These are phyloP conservation scores for Oryza glaberrima DNA, from an alignment of 176 grass and related monocot species.

Conservation along the genomic window DNA sequence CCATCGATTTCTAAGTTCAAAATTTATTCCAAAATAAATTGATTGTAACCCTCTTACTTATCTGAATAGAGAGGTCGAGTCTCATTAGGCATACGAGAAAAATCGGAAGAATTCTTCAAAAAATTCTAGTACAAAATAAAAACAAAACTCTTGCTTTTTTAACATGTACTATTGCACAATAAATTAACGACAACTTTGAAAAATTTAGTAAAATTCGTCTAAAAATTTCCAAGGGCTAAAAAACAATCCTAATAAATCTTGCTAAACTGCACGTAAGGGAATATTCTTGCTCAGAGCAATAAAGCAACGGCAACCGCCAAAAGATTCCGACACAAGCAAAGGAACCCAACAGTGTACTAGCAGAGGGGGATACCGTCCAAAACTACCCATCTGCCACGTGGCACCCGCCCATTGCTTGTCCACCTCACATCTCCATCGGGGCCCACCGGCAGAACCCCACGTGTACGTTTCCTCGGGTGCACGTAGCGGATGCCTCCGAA, in stretches of 20 bases:
- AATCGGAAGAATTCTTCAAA: no score
- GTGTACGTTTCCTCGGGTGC: constrained; percentile 11
- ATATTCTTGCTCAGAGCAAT: not conserved
- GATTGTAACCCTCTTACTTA: no score
- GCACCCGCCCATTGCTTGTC: not conserved
- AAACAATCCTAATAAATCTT: not conserved
- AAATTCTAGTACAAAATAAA: no score
- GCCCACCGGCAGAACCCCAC: not conserved
- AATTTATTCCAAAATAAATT: no score
- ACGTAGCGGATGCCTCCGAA: not conserved
- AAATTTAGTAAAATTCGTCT: not conserved
- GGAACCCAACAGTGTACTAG: not conserved
- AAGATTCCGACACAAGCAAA: not conserved
- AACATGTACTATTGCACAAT: no score
- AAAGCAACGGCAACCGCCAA: not conserved
- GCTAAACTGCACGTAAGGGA: not conserved
- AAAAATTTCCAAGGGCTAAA: not conserved
- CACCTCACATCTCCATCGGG: not conserved
- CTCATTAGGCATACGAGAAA: no score
- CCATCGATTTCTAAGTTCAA: no score
- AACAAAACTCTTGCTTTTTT: no score
- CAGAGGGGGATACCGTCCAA: not conserved
- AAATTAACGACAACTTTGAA: no score
- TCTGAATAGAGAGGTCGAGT: no score
- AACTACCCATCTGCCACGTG: no score